Evolutionary conservation across 1,284 basidiomycete genomes (phyloP), one percentile per base, ranked within the genome.

Genomic region (Malassezia nana): DNA sequence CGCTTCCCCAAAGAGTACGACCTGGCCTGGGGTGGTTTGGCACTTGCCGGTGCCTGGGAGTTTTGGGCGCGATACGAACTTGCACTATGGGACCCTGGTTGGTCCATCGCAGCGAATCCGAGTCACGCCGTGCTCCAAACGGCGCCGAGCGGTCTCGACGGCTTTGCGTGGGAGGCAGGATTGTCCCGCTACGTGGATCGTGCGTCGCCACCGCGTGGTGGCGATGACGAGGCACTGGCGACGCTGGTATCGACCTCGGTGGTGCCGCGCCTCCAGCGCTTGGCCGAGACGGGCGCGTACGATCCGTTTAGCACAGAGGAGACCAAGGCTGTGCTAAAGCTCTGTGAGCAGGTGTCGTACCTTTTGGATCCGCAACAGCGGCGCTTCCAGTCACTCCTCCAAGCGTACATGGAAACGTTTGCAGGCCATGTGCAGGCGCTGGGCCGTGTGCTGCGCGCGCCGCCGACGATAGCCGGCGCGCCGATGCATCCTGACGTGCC

Each of bases 11-110:
- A 59, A 10, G 67, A 71, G 41, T 72, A 71, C 50, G 46, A 57
- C 3, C 51, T 63, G 35, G 57, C 65, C 1, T 72, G 69, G 69
- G 70, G 69, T 25, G 65, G 69, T 2, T 55, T 72, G 4, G 67
- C 67, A 0, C 51, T 72, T 2, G 61, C 64, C 0, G 60, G 60
- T 44, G 62, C 65, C 9, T 71, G 68, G 70, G 64, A 69, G 25
- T 69, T 67, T 33, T 72, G 64, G 46, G 63, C 62, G 3, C 57
- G 70, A 0, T 48, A 50, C 5, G 67, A 71, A 47, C 24, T 67
- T 25, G 50, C 58, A 0, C 40, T 52, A 1, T 69, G 65, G 64
- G 60, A 67, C 10, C 44, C 55, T 0, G 43, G 64, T 9, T 29
- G 47, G 46, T 30, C 25, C 31, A 43, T 45, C 32, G 24, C 13